Evolutionary conservation across 257 asterid species (phyloP).

Genomic region (Euphrasia confusa): DNA sequence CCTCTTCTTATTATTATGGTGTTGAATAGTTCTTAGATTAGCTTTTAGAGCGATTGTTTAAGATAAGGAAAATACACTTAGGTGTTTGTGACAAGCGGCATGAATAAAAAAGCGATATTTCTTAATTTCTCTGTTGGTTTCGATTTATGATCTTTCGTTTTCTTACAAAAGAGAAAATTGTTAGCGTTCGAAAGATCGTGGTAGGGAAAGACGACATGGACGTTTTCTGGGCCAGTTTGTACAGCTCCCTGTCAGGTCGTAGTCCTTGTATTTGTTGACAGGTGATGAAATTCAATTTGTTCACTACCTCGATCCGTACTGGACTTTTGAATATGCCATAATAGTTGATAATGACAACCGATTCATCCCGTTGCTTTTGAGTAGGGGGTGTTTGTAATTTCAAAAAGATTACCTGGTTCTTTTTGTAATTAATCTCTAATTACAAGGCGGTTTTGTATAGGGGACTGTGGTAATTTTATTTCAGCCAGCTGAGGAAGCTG

Average conservation of each 20-base stretch:
- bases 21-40: too few species aligned
- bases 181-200: background rate
- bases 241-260: slow-evolving; percentile 7
- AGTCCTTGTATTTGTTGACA: background rate
- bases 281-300: background rate
- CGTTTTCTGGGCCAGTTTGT: slow-evolving; percentile 21
- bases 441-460: slow-evolving; percentile 25
- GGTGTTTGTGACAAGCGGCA: background rate
- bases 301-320: background rate
- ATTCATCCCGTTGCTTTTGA: background rate
- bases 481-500: slow-evolving; percentile 98
- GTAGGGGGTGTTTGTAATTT: background rate
- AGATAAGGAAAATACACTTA: too few species aligned
- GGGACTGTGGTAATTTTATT: slow-evolving; percentile 81
- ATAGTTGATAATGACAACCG: too few species aligned
- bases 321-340: background rate
- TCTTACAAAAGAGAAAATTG: slow-evolving; percentile 3
- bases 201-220: slow-evolving; percentile 11
- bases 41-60: too few species aligned
- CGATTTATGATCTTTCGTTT: slow-evolving; percentile 9
- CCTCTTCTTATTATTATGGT: too few species aligned
- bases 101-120: slow-evolving; percentile 6
- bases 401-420: background rate
- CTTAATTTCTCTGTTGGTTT: background rate
- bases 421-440: background rate